phyloP scores from a whole-genome alignment of 495 filamentous ascomycete genomes.

The Xylaria curta region DNA sequence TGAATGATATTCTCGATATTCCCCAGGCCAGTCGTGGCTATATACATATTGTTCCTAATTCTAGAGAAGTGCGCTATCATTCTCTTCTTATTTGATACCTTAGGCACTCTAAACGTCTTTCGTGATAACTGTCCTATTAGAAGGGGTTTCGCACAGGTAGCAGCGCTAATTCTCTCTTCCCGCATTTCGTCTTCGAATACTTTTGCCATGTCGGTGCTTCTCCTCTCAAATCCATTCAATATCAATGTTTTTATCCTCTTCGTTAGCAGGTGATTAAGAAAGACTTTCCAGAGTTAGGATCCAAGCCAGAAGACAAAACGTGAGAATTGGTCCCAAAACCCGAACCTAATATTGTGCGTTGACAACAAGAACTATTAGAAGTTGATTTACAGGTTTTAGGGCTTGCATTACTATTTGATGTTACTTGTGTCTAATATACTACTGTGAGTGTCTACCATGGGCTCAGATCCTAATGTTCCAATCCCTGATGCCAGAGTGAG shows the following conservation, averaged over 20 bases:
- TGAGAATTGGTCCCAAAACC: neutral
- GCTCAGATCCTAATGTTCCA: neutral
- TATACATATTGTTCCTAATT: neutral
- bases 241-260: neutral
- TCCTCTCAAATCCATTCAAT: neutral
- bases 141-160: neutral
- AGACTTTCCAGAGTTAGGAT: neutral
- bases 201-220: neutral
- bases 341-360: constrained; percentile 1
- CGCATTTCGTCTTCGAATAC: neutral
- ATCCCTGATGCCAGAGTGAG: neutral
- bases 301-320: neutral
- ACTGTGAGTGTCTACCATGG: neutral
- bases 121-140: neutral
- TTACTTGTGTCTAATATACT: neutral
- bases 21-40: neutral
- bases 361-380: neutral
- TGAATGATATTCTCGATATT: too few species aligned
- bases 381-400: neutral
- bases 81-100: neutral
- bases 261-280: neutral
- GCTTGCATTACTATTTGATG: neutral
- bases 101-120: neutral
- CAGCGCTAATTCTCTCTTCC: neutral
- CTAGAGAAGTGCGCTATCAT: neutral